Evolutionary conservation across 164 flowering plant genomes (phyloP).

Genomic region (Saururus chinensis): DNA sequence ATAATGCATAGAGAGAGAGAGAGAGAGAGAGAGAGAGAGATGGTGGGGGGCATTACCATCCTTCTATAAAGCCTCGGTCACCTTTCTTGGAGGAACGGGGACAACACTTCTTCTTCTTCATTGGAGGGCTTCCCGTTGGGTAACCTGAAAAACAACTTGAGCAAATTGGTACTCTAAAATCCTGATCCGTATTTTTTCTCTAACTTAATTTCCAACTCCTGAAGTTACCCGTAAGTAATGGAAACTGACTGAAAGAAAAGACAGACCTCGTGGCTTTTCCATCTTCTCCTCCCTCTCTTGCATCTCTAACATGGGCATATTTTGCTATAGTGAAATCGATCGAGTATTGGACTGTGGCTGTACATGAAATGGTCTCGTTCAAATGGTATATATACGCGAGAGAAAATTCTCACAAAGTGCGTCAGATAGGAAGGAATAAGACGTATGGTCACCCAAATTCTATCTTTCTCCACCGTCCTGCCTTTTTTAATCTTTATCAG

Average conservation of each 20-base stretch:
- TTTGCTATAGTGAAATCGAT: too few species aligned
- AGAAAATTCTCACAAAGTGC: too few species aligned
- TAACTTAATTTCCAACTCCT: not conserved
- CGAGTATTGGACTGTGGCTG: too few species aligned
- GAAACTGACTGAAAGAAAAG: not conserved
- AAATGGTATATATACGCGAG: too few species aligned
- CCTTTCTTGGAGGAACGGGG: slow-evolving; percentile 6
- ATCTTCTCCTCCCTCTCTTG: not conserved
- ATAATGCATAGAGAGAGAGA: not conserved
- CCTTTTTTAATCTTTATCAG: too few species aligned
- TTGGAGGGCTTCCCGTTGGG: not conserved
- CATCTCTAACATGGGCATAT: not conserved
- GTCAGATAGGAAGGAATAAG: too few species aligned
- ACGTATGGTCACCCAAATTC: too few species aligned
- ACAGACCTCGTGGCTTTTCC: not conserved
- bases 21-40: not conserved
- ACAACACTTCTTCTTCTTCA: not conserved
- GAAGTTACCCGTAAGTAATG: not conserved
- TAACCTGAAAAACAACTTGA: not conserved
- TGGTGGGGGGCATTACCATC: not conserved
- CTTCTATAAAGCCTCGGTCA: slow-evolving; percentile 7
- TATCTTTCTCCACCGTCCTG: too few species aligned
- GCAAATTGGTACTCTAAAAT: not conserved
- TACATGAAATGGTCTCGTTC: too few species aligned
- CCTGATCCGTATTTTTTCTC: not conserved